Conservation (phyloP, 768 basidiomycete species). For the Rhodotorula kratochvilovae region DNA sequence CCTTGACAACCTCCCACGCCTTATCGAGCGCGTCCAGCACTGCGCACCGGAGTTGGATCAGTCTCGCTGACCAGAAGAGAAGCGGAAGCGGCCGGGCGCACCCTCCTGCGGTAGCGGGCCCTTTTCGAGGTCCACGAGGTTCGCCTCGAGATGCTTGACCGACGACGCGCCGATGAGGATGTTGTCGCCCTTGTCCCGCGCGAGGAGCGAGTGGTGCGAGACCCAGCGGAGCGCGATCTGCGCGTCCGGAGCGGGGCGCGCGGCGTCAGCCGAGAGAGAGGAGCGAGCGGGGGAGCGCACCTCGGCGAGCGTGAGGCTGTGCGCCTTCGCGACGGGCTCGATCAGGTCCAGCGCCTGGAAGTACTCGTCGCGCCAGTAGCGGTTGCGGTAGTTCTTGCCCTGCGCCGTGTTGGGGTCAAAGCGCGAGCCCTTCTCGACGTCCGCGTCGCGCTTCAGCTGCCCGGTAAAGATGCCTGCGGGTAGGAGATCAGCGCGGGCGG, state of each 20-base stretch:
- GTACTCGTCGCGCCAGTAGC: constrained; percentile 56
- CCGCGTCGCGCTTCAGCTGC: constrained; percentile 43
- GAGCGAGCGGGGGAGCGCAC: constrained; percentile 17
- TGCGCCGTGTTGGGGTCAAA: constrained; percentile 55
- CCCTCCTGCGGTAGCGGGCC: constrained; percentile 59
- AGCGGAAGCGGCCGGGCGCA: neutral
- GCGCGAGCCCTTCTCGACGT: constrained; percentile 56
- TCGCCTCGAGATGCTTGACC: constrained; percentile 58
- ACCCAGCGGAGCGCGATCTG: constrained; percentile 54
- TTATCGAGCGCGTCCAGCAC: constrained; percentile 55
- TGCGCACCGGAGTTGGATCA: neutral
- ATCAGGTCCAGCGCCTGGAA: constrained; percentile 54
- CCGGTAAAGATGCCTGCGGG: constrained; percentile 49
- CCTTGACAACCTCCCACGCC: constrained; percentile 54
- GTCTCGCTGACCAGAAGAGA: neutral
- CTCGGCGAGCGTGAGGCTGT: constrained; percentile 48
- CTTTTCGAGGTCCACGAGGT: constrained; percentile 57
- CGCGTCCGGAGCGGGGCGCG: neutral
- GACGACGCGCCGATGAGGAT: constrained; percentile 64
- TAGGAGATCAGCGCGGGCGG: constrained; percentile 49
- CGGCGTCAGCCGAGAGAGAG: too few species aligned
- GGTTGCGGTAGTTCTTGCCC: constrained; percentile 51
- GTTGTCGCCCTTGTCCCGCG: constrained; percentile 54
- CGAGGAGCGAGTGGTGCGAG: constrained; percentile 54
- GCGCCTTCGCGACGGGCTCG: constrained; percentile 50